Base-by-base conservation (phyloP, 495 filamentous ascomycete genomes). In the Hyphodiscus hymeniophilus region DNA sequence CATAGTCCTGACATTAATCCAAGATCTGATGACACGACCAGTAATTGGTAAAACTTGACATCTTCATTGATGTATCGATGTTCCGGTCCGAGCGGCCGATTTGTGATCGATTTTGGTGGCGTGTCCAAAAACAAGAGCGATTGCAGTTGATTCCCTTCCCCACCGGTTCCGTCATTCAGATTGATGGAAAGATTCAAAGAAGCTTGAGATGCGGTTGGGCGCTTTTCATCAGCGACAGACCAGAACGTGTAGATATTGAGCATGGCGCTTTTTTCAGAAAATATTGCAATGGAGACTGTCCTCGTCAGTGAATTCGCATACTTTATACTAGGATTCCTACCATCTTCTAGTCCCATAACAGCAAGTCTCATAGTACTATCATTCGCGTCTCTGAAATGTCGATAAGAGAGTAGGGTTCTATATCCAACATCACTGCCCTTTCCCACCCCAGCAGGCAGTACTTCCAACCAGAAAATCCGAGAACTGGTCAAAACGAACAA, bases 401-500 rank as follows among this genome's bases (percentile, higher is more conserved):
- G 60, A 48, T 67, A 71, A 5, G 67, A 70, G 0, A 67, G 30
- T 12, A 58, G 15, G 6, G 55, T 44, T 26, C 51, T 42, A 11
- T 28, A 20, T 4, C 58, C 52, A 16, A 6, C 20, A 24, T 40
- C 13, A 7, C 16, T 34, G 22, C 40, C 47, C 12, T 40, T 35
- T 16, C 31, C 21, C 11, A 51, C 57, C 38, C 44, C 54, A 32
- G 38, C 45, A 48, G 55, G 54, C 24, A 34, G 41, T 17, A 65
- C 51, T 33, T 60, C 42, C n/a, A 68, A 16, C 51, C 41, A 66
- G 44, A 62, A 65, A 31, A 69, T 58, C 33, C 63, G 61, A 31
- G 60, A 59, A 42, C 68, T 76, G 7, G 79, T 84, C 35, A 80
- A 61, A 22, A 84, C 58, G 52, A 75, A 82, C 11, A 78, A 59